Evolutionary conservation across 169 alveolate species (phyloP).

Genomic region (Theileria orientalis): DNA sequence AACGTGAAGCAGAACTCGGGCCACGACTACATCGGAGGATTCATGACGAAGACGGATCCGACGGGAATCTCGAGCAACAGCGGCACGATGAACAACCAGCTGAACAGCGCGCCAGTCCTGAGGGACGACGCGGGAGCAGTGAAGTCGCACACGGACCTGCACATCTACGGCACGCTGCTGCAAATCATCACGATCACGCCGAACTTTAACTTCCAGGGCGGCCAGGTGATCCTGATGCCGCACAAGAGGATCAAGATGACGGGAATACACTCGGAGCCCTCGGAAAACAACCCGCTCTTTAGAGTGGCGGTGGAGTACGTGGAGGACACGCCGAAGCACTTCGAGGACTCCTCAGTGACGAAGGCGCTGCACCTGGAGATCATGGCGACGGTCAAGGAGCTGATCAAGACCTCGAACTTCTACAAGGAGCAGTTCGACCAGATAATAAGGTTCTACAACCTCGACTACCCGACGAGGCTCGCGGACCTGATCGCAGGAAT

Average conservation of each 20-base stretch:
- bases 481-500: slow-evolving; percentile 82
- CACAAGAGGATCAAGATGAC: slow-evolving; percentile 68
- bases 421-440: slow-evolving; percentile 82
- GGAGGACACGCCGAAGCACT: slow-evolving; percentile 52
- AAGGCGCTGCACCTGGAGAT: slow-evolving; percentile 77
- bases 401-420: slow-evolving; percentile 74
- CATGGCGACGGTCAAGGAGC: slow-evolving; percentile 75
- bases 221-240: slow-evolving; percentile 80
- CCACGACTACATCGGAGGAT: slow-evolving; percentile 68
- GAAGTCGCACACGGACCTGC: slow-evolving; percentile 55
- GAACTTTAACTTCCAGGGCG: slow-evolving; percentile 66
- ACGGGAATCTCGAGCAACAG: slow-evolving; percentile 13
- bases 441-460: slow-evolving; percentile 72
- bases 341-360: slow-evolving; percentile 59
- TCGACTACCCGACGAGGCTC: slow-evolving; percentile 75
- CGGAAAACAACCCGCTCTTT: slow-evolving; percentile 42
- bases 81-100: not conserved
- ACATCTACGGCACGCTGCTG: slow-evolving; percentile 66
- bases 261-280: slow-evolving; percentile 61
- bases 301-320: slow-evolving; percentile 62
- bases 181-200: slow-evolving; percentile 72
- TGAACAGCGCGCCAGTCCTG: slow-evolving; percentile 30
- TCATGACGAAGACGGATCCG: slow-evolving; percentile 43
- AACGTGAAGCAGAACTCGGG: slow-evolving; percentile 56
- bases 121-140: slow-evolving; percentile 68